A percentile compares a stretch with the other conserved stretches of the same genome.
Evolutionary conservation across 768 basidiomycete species (phyloP).

Genomic region (Calvatia gigantea): DNA sequence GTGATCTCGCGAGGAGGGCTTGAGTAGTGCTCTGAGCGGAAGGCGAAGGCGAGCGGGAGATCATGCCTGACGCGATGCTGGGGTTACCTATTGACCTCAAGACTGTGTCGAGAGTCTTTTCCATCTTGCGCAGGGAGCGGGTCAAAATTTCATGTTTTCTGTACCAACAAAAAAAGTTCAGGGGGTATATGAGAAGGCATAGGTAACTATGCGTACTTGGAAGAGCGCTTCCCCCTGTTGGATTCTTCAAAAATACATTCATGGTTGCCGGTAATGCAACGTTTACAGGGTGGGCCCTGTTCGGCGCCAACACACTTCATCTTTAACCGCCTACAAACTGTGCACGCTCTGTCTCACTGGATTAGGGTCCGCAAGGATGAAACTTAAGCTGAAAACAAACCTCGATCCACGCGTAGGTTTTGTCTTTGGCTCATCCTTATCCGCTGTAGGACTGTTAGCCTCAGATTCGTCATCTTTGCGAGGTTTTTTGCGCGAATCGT

Average conservation of each 20-base stretch:
- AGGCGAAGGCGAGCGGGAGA: constrained; percentile 81
- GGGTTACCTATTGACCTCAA: constrained; percentile 87
- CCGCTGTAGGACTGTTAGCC: constrained; percentile 46
- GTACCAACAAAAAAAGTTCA: constrained; percentile 23
- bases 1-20: constrained; percentile 50
- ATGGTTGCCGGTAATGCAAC: constrained; percentile 73
- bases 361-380: constrained; percentile 12
- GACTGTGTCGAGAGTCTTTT: constrained; percentile 88
- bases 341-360: constrained; percentile 67
- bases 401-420: constrained; percentile 86
- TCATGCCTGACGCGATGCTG: constrained; percentile 70
- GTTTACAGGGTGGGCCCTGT: constrained; percentile 88
- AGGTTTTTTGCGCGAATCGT: constrained; percentile 56
- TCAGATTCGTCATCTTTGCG: constrained; percentile 58
- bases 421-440: constrained; percentile 67
- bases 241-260: constrained; percentile 98
- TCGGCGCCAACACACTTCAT: constrained; percentile 94
- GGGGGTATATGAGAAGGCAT: constrained; percentile 8
- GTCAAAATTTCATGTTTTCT: constrained; percentile 86
- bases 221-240: constrained; percentile 87
- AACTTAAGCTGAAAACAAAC: constrained; percentile 35
- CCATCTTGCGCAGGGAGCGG: constrained; percentile 85
- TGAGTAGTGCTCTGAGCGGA: constrained; percentile 50
- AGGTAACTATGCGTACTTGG: constrained; percentile 51
- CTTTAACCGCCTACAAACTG: constrained; percentile 86